These are phyloP conservation scores for Solanum sejunctum DNA, from an alignment of 257 asterid genomes.

Conservation along the genomic window DNA sequence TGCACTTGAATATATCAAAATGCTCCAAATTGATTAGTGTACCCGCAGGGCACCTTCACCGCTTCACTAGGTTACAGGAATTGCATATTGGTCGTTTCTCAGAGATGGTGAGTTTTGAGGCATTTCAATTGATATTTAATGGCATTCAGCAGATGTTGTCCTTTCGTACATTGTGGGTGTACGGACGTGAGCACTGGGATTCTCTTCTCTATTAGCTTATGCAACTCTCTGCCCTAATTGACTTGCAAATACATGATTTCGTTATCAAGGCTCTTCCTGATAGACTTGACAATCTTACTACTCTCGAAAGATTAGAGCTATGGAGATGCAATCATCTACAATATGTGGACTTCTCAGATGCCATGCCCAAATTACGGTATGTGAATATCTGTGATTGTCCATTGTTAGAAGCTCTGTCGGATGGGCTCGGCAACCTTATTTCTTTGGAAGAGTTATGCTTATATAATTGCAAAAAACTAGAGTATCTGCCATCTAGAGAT, in stretches of 20 bases:
- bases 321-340: background rate
- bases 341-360: background rate
- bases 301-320: background rate
- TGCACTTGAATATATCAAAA: no score
- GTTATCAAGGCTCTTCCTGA: constrained; percentile 12
- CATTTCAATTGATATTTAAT: no score
- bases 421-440: background rate
- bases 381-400: background rate
- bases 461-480: background rate
- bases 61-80: no score
- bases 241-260: rapidly evolving
- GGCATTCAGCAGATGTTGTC: no score
- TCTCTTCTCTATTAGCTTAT: constrained; percentile 5
- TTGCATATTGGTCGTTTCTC: no score
- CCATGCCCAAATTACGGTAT: background rate
- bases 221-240: background rate
- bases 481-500: background rate
- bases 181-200: background rate
- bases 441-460: background rate
- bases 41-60: no score
- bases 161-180: no score
- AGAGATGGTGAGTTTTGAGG: no score
- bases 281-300: constrained; percentile 6
- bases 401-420: background rate
- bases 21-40: no score